phyloP scores from a whole-genome alignment of 306 rosid species.

The Betula pendula region DNA sequence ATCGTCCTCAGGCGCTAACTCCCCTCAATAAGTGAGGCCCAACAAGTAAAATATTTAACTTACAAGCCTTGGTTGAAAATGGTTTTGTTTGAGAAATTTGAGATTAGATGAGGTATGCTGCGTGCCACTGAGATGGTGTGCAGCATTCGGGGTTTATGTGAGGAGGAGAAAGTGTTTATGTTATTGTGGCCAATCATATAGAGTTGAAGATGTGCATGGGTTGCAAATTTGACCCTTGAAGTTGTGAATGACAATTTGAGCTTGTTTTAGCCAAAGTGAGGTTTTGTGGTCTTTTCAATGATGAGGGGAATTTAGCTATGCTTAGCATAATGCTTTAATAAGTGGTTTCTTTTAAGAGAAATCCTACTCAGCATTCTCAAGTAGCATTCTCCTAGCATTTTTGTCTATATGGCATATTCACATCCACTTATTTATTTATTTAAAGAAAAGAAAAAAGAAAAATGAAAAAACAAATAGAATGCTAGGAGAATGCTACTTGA shows the following conservation, averaged over 20 bases:
- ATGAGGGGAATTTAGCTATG: neutral
- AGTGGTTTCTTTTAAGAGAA: neutral
- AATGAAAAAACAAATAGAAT: no score
- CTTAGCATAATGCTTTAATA: constrained; percentile 6
- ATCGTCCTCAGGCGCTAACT: no score
- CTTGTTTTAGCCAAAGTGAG: neutral
- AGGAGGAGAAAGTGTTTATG: constrained; percentile 13
- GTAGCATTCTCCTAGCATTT: no score
- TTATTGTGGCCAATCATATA: constrained; percentile 6
- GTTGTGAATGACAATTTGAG: neutral
- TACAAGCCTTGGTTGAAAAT: neutral
- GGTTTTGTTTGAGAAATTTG: constrained; percentile 1
- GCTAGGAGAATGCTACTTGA: no score
- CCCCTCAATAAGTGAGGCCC: no score
- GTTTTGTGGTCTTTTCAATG: neutral
- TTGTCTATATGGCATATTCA: no score
- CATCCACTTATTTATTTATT: no score
- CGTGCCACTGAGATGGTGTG: neutral
- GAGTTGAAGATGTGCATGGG: constrained; percentile 9
- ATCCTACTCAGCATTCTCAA: no score
- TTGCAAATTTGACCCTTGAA: neutral
- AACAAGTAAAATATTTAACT: no score
- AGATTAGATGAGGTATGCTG: neutral
- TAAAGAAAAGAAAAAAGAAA: no score
- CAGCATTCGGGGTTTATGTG: neutral